Evolutionary conservation across 345 rosid genomes (phyloP).

Genomic region (Eucalyptus sideroxylon): DNA sequence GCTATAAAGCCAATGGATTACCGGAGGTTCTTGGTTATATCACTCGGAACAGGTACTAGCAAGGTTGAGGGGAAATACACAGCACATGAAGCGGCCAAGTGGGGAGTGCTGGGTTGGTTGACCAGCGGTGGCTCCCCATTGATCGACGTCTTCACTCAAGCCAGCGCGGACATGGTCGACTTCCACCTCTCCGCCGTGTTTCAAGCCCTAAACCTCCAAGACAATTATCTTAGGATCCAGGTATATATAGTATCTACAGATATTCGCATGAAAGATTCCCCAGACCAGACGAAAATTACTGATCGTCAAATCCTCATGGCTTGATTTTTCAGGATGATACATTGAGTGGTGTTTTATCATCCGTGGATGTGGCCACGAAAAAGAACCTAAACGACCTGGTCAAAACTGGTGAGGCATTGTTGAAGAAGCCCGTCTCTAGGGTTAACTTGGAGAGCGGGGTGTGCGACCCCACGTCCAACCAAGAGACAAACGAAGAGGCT

Average conservation of each 20-base stretch:
- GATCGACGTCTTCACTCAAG: slow-evolving; percentile 44
- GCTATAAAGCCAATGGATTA: slow-evolving; percentile 35
- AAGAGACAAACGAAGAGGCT: slow-evolving; percentile 42
- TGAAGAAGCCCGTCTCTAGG: slow-evolving; percentile 47
- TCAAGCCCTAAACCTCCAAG: slow-evolving; percentile 25
- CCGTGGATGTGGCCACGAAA: slow-evolving; percentile 51
- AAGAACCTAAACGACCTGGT: slow-evolving; percentile 45
- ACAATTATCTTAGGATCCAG: slow-evolving; percentile 40
- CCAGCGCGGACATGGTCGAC: slow-evolving; percentile 61
- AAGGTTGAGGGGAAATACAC: slow-evolving; percentile 19
- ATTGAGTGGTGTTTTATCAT: slow-evolving; percentile 30
- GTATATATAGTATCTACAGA: neutral
- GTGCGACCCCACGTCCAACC: slow-evolving; percentile 4
- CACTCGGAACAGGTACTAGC: slow-evolving; percentile 41
- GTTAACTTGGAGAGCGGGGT: slow-evolving; percentile 49
- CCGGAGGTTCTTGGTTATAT: slow-evolving; percentile 34
- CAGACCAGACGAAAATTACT: neutral
- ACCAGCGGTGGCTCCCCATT: slow-evolving; percentile 32
- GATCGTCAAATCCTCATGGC: neutral
- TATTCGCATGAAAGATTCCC: neutral
- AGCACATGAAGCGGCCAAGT: slow-evolving; percentile 32
- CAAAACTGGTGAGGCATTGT: slow-evolving; percentile 39
- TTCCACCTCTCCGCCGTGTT: slow-evolving; percentile 38
- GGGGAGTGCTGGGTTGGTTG: slow-evolving; percentile 68
- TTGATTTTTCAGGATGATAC: slow-evolving; percentile 38